Base-by-base conservation (phyloP, 139 green algal species). In the Coccomyxa sp. region DNA sequence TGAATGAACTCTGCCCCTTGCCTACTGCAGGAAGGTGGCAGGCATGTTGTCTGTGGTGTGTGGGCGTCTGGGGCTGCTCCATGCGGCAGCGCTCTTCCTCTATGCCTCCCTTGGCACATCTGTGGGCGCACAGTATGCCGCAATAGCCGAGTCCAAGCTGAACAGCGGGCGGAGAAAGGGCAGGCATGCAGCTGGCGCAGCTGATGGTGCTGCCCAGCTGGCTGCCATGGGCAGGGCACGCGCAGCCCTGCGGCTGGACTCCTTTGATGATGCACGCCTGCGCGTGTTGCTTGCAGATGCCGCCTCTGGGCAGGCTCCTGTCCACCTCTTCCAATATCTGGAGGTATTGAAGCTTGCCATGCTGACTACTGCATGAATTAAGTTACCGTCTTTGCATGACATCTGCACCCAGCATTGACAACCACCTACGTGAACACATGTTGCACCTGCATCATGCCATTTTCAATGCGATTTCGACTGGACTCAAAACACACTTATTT, bases 1-100 rank as follows among this genome's bases (percentile, higher is more conserved):
- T 51, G 38, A 51, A 3, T 7, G 38, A 51, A 51, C 3, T 11
- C 7, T 51, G 38, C 38, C 38, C 38, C 38, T 71, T 71, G 63
- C 63, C 63, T 15, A 71, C 10, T 71, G 63, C 63, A 67, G 57
- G 77, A 57, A 66, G 30, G 13, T 60, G 30, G 80, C 80, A 83
- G 15, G 16, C 13, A 67, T 67, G 12, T 25, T 84, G 38, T 59
- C 58, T 38, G 58, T 14, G 31, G 58, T 63, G 25, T 79, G 66
- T 57, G 76, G 81, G 66, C 63, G 76, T 38, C 58, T 67, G 25
- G 89, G 89, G 13, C 66, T 89, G 68, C 79, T 83, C 0, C 76
- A 92, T 71, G 88, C 89, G 13, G 89, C 88, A 4, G 86, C 86
- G 0, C 68, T 89, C 79, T 83, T 92, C 51, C 75, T 93, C 67